Conservation (phyloP, 345 rosid genomes). For the Limnanthes douglasii region DNA sequence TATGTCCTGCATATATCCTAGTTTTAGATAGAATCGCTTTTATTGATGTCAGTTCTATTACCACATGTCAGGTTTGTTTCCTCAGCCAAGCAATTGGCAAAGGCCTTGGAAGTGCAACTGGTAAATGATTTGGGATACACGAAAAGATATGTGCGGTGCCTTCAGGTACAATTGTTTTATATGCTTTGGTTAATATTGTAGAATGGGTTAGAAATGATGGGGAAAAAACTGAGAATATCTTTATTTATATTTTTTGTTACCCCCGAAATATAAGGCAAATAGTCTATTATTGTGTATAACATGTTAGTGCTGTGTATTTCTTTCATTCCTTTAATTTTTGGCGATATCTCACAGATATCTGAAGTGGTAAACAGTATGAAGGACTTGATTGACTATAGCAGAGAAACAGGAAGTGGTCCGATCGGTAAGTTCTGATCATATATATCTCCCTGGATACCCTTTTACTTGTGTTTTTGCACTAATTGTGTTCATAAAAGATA, state of each 20-base stretch:
- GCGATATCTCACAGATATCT: slow-evolving; percentile 22
- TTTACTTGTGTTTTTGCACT: not conserved
- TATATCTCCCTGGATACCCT: not conserved
- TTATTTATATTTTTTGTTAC: too few species aligned
- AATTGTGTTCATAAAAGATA: not conserved
- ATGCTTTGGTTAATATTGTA: too few species aligned
- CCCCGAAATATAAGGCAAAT: too few species aligned
- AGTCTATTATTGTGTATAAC: too few species aligned
- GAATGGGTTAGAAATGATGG: too few species aligned
- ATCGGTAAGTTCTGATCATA: slow-evolving; percentile 52
- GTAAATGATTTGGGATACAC: slow-evolving; percentile 99
- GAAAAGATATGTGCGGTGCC: slow-evolving; percentile 94
- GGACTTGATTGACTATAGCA: slow-evolving; percentile 96
- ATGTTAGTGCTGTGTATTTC: too few species aligned
- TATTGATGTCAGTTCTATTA: slow-evolving; percentile 5
- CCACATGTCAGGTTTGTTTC: slow-evolving; percentile 65
- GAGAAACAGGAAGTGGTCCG: slow-evolving; percentile 84
- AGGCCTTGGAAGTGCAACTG: slow-evolving; percentile 91
- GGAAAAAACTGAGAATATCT: too few species aligned
- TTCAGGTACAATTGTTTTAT: slow-evolving; percentile 88
- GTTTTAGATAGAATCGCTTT: not conserved
- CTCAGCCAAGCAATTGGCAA: slow-evolving; percentile 94
- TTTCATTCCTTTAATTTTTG: slow-evolving; percentile 8
- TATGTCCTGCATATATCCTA: not conserved
- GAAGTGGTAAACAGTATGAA: slow-evolving; percentile 99